Conservation (phyloP, 2,329 filamentous ascomycete species). For the Nemania sp. region DNA sequence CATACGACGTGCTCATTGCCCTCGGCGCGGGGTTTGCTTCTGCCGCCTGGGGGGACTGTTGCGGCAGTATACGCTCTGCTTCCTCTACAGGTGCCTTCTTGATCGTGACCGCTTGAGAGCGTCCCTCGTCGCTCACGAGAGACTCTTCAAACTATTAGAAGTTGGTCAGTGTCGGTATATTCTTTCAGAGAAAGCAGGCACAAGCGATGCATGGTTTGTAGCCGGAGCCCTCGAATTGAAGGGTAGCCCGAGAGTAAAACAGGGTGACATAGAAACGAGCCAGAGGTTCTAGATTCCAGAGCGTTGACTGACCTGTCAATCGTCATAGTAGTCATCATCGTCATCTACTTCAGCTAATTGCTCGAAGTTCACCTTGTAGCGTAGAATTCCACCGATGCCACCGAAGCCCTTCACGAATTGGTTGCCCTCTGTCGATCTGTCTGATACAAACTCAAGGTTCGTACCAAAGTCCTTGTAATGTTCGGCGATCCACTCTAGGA, state of each 20-base stretch:
- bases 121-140: slow-evolving; percentile 89
- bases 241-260: slow-evolving; percentile 13
- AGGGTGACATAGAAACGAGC: slow-evolving; percentile 18
- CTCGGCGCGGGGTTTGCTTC: slow-evolving; percentile 33
- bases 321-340: slow-evolving; percentile 88
- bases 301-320: slow-evolving; percentile 45
- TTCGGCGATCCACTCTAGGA: slow-evolving; percentile 99
- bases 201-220: not conserved
- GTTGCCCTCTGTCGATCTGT: slow-evolving; percentile 96
- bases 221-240: not conserved
- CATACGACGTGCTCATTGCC: slow-evolving; percentile 42
- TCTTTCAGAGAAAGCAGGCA: slow-evolving; percentile 9
- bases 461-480: slow-evolving; percentile 98
- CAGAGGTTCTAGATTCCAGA: slow-evolving; percentile 26
- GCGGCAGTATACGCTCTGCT: slow-evolving; percentile 47
- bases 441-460: slow-evolving; percentile 93
- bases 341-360: slow-evolving; percentile 91
- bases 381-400: slow-evolving; percentile 94
- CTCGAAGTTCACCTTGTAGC: slow-evolving; percentile 99
- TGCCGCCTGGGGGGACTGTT: slow-evolving; percentile 47
- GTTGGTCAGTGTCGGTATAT: slow-evolving; percentile 69
- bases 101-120: slow-evolving; percentile 63
- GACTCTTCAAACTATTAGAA: slow-evolving; percentile 64
- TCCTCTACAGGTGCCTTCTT: slow-evolving; percentile 46
- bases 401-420: slow-evolving; percentile 99